Conservation (phyloP, 352 stramenopile species). For the Blastocystis sp. region DNA sequence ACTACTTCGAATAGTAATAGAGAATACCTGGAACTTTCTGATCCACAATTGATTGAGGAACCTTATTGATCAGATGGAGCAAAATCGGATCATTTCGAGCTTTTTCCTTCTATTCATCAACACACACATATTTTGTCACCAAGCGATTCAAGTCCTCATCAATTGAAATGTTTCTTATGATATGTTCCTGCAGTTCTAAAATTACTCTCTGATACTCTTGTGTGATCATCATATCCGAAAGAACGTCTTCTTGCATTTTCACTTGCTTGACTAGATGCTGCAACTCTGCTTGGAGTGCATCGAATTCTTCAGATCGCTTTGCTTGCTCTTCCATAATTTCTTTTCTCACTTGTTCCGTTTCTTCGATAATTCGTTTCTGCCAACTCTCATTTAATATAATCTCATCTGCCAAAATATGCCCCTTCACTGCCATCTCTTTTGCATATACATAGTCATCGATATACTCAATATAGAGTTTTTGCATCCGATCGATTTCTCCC, state of each 20-base stretch:
- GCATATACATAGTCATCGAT: conserved; percentile 9
- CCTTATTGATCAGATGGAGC: background rate
- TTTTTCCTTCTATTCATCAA: background rate
- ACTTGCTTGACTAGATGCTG: background rate
- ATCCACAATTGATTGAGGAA: background rate
- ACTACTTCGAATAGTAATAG: background rate
- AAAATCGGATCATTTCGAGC: background rate
- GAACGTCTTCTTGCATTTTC: background rate
- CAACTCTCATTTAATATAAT: background rate
- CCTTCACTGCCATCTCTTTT: conserved; percentile 21
- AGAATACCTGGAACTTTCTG: background rate
- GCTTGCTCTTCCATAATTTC: background rate
- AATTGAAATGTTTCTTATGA: background rate
- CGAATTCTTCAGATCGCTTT: background rate
- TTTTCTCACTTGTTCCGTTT: background rate
- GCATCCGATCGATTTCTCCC: background rate
- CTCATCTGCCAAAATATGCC: background rate
- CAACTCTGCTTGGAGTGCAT: background rate
- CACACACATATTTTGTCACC: background rate
- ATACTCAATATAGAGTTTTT: background rate
- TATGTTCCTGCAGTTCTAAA: background rate
- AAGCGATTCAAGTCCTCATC: background rate
- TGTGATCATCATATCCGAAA: background rate
- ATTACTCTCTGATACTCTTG: background rate
- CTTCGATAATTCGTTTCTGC: background rate